Evolutionary conservation across 176 grass and related monocot species (phyloP).

Genomic region (Aegilops speltoides): DNA sequence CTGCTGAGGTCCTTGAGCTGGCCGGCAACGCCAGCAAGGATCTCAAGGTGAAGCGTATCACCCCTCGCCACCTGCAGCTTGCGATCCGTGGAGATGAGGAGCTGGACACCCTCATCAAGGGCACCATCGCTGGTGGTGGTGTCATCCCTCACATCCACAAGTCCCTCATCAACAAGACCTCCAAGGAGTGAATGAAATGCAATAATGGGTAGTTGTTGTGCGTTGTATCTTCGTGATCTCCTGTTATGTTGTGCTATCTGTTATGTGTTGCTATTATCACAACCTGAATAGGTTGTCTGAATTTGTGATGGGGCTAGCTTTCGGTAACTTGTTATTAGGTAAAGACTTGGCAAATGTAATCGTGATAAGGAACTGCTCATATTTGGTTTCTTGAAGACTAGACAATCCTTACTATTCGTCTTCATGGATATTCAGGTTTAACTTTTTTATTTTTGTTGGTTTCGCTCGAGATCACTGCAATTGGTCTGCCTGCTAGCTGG

Average conservation of each 20-base stretch:
- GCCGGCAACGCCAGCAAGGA: conserved; percentile 45
- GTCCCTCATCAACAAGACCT: conserved; percentile 53
- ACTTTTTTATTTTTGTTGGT: neutral
- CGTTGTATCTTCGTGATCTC: neutral
- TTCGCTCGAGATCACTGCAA: no score
- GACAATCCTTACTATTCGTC: neutral
- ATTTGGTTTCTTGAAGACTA: neutral
- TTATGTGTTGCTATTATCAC: neutral
- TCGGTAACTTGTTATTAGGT: neutral
- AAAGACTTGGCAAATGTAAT: conserved; percentile 3
- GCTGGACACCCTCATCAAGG: conserved; percentile 52
- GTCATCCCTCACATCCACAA: conserved; percentile 52
- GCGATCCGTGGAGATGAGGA: conserved; percentile 43
- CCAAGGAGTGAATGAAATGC: conserved; percentile 25
- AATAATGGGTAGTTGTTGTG: neutral
- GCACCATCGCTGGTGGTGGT: conserved; percentile 35
- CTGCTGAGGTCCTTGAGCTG: conserved; percentile 46
- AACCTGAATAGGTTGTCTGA: conserved; percentile 10
- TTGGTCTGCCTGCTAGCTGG: no score
- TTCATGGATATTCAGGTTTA: neutral
- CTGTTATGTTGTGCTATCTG: neutral
- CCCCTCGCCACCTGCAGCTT: conserved; percentile 40
- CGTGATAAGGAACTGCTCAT: neutral
- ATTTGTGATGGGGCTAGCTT: conserved; percentile 6
- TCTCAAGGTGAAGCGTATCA: conserved; percentile 51